These are phyloP conservation scores for Colletotrichum sojae DNA, from an alignment of 2,329 filamentous ascomycete species.

Conservation along the genomic window DNA sequence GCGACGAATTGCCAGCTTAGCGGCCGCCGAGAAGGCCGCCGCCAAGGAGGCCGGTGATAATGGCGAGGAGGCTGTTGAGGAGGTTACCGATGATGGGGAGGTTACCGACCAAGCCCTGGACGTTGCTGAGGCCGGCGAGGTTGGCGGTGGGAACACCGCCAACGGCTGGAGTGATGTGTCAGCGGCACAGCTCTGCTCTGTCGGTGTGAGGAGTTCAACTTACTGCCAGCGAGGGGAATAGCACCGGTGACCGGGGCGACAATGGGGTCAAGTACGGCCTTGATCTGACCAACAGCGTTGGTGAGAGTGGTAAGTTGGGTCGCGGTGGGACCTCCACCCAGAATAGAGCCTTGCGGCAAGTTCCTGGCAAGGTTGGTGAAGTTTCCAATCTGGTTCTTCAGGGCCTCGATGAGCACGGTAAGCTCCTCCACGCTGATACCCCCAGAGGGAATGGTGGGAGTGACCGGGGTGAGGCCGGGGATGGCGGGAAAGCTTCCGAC, in stretches of 20 bases:
- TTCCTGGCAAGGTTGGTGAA: not conserved
- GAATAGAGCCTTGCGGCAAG: not conserved
- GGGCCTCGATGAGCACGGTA: not conserved
- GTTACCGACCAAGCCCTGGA: no score
- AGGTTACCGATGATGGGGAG: not conserved
- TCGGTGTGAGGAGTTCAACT: constrained; percentile 1
- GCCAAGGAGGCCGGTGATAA: not conserved
- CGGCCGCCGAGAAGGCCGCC: not conserved
- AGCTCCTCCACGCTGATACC: not conserved
- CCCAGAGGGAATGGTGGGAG: not conserved
- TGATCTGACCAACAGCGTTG: not conserved
- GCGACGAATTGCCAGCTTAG: constrained; percentile 10
- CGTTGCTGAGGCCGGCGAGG: not conserved
- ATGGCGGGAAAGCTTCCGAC: not conserved
- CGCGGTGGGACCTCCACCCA: constrained; percentile 1
- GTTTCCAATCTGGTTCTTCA: not conserved
- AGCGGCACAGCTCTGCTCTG: not conserved
- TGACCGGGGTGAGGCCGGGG: not conserved
- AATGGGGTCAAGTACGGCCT: not conserved
- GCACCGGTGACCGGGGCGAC: not conserved
- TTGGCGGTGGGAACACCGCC: constrained; percentile 4
- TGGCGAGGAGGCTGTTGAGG: not conserved
- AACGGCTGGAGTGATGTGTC: not conserved
- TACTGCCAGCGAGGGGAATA: constrained; percentile 5
- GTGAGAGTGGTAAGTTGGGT: not conserved